phyloP scores from a whole-genome alignment of 768 basidiomycete genomes.

The Phanerochaete carnosa region DNA sequence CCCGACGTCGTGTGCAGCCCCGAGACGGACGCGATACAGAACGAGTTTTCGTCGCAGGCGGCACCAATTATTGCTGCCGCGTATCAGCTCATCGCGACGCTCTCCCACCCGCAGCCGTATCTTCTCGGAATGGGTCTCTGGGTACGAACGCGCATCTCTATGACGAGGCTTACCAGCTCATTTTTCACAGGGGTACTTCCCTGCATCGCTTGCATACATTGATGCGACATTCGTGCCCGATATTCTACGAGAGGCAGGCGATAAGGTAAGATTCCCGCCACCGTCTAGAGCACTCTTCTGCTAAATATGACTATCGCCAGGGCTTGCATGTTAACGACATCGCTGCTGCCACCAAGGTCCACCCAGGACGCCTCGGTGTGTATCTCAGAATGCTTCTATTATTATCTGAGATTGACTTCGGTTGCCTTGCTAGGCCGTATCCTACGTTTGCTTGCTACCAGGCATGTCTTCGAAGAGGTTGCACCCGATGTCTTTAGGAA shows the following conservation, averaged over 20 bases:
- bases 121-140: not conserved
- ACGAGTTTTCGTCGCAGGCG: conserved; percentile 1
- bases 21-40: conserved; percentile 6
- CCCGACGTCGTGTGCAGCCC: conserved; percentile 2
- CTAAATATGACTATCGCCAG: conserved; percentile 1
- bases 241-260: conserved; percentile 28
- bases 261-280: conserved; percentile 15
- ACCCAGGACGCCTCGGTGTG: conserved; percentile 25
- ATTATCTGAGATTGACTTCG: not conserved
- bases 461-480: conserved; percentile 30
- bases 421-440: conserved; percentile 20
- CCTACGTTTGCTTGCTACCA: conserved; percentile 26
- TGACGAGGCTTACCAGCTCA: not conserved
- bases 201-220: conserved; percentile 22
- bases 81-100: conserved; percentile 14
- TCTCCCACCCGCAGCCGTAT: conserved; percentile 7
- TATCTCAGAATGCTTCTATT: not conserved
- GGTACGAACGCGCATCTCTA: not conserved
- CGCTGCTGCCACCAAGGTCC: conserved; percentile 19
- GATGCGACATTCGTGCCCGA: conserved; percentile 26
- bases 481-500: conserved; percentile 28
- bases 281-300: not conserved
- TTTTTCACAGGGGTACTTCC: not conserved
- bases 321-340: conserved; percentile 30
- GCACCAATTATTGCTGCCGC: conserved; percentile 11